Percentiles rank a stretch among this genome's conserved stretches.
Conservation (phyloP, 441 rosid species). For the Euphorbia schlechtendalii region DNA sequence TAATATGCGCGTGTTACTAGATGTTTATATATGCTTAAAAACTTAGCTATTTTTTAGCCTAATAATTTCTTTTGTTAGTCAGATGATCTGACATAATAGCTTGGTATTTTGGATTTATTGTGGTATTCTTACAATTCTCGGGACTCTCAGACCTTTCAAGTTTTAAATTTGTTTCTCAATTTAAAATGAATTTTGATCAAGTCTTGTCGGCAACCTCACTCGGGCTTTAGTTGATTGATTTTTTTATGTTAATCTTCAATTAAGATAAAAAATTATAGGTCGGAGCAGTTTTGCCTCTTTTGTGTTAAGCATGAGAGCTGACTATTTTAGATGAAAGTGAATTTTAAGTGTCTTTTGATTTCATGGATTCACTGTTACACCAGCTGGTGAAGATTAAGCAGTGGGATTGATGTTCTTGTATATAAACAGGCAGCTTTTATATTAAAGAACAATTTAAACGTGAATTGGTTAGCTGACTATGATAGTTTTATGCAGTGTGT, state of each 20-base stretch:
- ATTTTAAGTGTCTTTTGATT: neutral
- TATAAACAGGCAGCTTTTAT: neutral
- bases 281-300: no score
- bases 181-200: neutral
- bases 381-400: no score
- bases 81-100: neutral
- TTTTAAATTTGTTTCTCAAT: neutral
- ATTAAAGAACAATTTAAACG: neutral
- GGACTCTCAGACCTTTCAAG: no score
- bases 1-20: neutral
- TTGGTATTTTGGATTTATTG: neutral
- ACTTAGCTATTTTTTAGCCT: no score
- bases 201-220: no score
- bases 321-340: neutral
- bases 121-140: neutral
- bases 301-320: no score
- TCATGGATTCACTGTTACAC: neutral
- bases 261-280: no score
- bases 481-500: constrained; percentile 50
- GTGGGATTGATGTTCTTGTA: no score
- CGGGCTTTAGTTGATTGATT: no score
- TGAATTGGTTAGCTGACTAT: neutral
- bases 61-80: no score
- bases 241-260: neutral
- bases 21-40: no score